Base-by-base conservation (phyloP, 164 flowering plant genomes). In the Tetracentron sinense region DNA sequence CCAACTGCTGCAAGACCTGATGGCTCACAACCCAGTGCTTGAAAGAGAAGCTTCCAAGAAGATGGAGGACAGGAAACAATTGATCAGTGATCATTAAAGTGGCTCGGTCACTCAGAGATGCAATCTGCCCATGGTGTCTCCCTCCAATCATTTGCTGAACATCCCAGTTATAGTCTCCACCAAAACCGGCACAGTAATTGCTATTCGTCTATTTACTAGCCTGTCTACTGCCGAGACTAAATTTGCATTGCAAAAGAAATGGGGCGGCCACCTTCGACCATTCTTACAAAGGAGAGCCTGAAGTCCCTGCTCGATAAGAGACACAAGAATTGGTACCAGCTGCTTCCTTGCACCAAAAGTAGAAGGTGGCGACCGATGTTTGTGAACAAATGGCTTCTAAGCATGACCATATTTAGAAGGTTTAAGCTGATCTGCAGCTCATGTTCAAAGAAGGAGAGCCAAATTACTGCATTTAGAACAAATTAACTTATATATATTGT, bases 361-460 rank as follows among this genome's bases (percentile, higher is more conserved):
- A 78, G 63, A 57, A 90, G 85, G 64, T 77, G 64, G 57, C 91
- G 79, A 2, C 88, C 91, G 71, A 85, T 71, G 63, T 82, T 95
- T 27, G 91, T 76, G 66, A 83, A 77, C 76, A 79, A 61, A 56
- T 89, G 90, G 74, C 83, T 81, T 63, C 85, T 90, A 63, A 85
- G 74, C 86, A 95, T 69, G 54, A 89, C 89, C 88, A 86, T 78
- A 77, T 83, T 87, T 54, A 92, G 65, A 61, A 95, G 90, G 75
- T 95, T 92, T 63, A 92, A 79, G 78, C 92, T 75, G 69, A 95
- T 84, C 77, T 92, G 99, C 72, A 88, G 99, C 75, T 90, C 99
- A 31, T 90, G 88, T 49, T n/a, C n/a, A n/a, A n/a, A n/a, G n/a
- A n/a, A n/a, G n/a, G n/a, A n/a, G n/a, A n/a, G n/a, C n/a, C n/a